phyloP scores from a whole-genome alignment of 495 filamentous ascomycete species.

The Niebla homalea region DNA sequence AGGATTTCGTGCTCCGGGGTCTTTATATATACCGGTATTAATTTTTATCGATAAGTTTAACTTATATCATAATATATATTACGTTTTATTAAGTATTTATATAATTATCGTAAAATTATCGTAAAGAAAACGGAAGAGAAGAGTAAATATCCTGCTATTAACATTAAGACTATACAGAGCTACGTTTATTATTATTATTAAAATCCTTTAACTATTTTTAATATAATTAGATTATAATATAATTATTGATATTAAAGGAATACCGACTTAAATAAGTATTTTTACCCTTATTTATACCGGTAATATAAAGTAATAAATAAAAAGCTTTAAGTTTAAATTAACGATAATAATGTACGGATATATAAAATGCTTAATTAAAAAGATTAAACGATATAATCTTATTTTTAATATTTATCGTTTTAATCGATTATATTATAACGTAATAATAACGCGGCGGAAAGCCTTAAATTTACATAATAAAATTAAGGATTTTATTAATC shows the following conservation, averaged over 20 bases:
- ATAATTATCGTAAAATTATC: background rate
- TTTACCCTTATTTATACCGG: background rate
- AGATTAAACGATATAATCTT: background rate
- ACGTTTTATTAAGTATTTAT: conserved; percentile 2
- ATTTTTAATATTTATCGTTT: background rate
- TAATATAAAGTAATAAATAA: conserved; percentile 3
- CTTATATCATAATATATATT: conserved; percentile 6
- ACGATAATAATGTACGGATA: background rate
- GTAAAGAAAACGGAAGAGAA: background rate
- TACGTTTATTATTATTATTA: background rate
- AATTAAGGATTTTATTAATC: background rate
- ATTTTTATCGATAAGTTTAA: background rate
- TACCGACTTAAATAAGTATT: background rate
- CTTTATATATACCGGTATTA: background rate
- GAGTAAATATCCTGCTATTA: background rate
- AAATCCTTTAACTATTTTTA: background rate
- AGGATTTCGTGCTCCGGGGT: background rate
- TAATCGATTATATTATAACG: background rate
- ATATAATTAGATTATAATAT: background rate
- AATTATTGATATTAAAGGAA: background rate
- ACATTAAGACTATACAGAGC: background rate
- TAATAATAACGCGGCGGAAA: background rate
- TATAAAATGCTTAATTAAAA: conserved; percentile 1
- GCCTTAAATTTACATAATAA: background rate
- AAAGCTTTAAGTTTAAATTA: background rate